phyloP scores from a whole-genome alignment of 495 filamentous ascomycete genomes.

The Aspergillus incahuasiensis region DNA sequence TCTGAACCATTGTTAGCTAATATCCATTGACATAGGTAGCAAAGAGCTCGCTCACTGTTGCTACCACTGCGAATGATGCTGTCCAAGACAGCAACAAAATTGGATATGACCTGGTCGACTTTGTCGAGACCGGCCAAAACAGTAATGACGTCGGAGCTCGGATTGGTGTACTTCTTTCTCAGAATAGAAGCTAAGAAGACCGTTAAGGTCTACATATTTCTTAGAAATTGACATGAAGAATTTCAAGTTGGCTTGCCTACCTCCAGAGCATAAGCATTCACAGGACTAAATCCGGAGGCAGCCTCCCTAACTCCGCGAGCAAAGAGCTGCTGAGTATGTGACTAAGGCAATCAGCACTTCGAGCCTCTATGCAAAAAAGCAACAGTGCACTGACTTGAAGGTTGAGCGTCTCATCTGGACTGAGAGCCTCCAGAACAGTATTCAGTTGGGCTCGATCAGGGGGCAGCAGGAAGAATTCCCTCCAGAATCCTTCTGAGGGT shows the following conservation, averaged over 20 bases:
- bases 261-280: conserved; percentile 80
- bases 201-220: conserved; percentile 68
- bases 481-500: conserved; percentile 88
- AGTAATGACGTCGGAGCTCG: conserved; percentile 90
- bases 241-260: conserved; percentile 47
- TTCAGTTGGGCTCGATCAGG: conserved; percentile 67
- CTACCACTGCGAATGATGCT: conserved; percentile 72
- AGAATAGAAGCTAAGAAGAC: conserved; percentile 77
- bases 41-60: conserved; percentile 52
- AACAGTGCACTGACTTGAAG: conserved; percentile 57
- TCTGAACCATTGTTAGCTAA: conserved; percentile 40
- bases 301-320: conserved; percentile 63
- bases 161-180: conserved; percentile 89
- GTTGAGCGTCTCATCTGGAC: conserved; percentile 69
- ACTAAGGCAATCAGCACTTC: conserved; percentile 31
- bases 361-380: neutral
- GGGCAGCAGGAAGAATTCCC: conserved; percentile 84
- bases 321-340: conserved; percentile 76
- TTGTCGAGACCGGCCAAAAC: conserved; percentile 83
- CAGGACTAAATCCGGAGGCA: conserved; percentile 54
- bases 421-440: conserved; percentile 60
- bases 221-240: conserved; percentile 34
- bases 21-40: neutral
- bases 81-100: conserved; percentile 83
- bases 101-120: conserved; percentile 78